Evolutionary conservation across 768 basidiomycete genomes (phyloP).

Genomic region (Psilocybe sp.): DNA sequence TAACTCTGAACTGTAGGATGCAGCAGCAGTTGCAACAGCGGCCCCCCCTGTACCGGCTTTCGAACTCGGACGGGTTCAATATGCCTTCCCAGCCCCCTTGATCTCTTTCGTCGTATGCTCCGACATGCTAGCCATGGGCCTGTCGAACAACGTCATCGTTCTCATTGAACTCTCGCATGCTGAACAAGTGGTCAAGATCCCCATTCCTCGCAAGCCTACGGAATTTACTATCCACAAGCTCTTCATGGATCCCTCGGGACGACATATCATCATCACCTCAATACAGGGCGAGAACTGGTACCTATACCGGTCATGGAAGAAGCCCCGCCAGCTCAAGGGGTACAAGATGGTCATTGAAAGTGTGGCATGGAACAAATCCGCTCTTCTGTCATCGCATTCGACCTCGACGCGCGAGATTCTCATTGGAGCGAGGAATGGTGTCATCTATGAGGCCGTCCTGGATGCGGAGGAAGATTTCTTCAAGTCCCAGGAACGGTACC

Average conservation of each 20-base stretch:
- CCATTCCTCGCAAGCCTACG: conserved; percentile 68
- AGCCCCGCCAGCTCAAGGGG: conserved; percentile 72
- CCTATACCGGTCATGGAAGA: conserved; percentile 76
- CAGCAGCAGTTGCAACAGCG: conserved; percentile 28
- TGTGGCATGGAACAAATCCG: conserved; percentile 85
- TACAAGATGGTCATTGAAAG: conserved; percentile 90
- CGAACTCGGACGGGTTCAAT: conserved; percentile 87
- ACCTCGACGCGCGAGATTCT: conserved; percentile 83
- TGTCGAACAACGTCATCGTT: conserved; percentile 72
- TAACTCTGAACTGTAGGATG: conserved; percentile 15
- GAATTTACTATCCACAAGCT: conserved; percentile 79
- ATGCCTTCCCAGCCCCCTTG: conserved; percentile 81
- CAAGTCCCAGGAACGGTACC: conserved; percentile 82
- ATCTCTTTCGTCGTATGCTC: conserved; percentile 81
- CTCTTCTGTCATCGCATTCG: conserved; percentile 60
- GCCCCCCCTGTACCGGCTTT: conserved; percentile 63
- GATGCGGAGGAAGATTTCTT: conserved; percentile 92
- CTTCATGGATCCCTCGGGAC: conserved; percentile 90
- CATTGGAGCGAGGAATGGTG: conserved; percentile 82
- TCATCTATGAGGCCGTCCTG: conserved; percentile 83
- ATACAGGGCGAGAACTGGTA: conserved; percentile 93
- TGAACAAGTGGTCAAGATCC: conserved; percentile 82
- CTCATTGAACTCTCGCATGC: conserved; percentile 88
- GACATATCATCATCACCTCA: conserved; percentile 86
- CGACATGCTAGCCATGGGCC: conserved; percentile 83